Conservation (phyloP, 352 stramenopile species). For the Pythium rhizo-oryzae region DNA sequence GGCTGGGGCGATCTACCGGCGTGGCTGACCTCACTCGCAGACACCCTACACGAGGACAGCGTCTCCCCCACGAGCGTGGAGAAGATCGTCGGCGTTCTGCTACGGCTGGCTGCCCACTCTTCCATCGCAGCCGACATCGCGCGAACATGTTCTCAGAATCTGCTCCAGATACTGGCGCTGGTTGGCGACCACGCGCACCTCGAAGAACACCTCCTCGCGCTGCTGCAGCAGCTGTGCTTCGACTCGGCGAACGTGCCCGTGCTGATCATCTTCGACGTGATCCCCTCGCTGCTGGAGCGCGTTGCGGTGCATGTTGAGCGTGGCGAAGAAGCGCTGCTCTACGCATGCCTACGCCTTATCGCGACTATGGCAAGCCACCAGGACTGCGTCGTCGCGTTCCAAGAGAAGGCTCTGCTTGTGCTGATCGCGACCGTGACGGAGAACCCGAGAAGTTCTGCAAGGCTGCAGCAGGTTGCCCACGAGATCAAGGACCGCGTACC, state of each 20-base stretch:
- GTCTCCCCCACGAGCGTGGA: conserved; percentile 33
- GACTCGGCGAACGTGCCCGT: conserved; percentile 32
- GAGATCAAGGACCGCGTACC: conserved; percentile 18
- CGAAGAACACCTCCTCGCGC: conserved; percentile 34
- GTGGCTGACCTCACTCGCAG: conserved; percentile 39
- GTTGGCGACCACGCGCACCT: conserved; percentile 29
- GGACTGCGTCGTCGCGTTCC: conserved; percentile 10
- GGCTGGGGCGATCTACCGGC: conserved; percentile 36
- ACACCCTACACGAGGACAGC: conserved; percentile 32
- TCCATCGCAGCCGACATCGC: conserved; percentile 30
- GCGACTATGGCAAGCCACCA: conserved; percentile 22
- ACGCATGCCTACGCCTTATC: conserved; percentile 37
- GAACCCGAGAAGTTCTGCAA: conserved; percentile 9
- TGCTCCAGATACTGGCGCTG: conserved; percentile 35
- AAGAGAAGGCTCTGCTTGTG: conserved; percentile 12
- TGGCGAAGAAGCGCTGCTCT: conserved; percentile 36
- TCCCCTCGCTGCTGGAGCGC: conserved; percentile 38
- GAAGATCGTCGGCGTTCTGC: conserved; percentile 50
- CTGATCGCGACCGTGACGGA: conserved; percentile 11
- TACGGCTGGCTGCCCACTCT: conserved; percentile 34
- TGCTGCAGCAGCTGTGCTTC: conserved; percentile 42
- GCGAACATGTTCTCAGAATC: conserved; percentile 28
- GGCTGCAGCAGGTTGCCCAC: conserved; percentile 17
- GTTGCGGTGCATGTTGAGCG: conserved; percentile 29
- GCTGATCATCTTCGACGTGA: conserved; percentile 44